These are phyloP conservation scores for Boletus sp. DNA, from an alignment of 768 basidiomycete species.

Conservation along the genomic window DNA sequence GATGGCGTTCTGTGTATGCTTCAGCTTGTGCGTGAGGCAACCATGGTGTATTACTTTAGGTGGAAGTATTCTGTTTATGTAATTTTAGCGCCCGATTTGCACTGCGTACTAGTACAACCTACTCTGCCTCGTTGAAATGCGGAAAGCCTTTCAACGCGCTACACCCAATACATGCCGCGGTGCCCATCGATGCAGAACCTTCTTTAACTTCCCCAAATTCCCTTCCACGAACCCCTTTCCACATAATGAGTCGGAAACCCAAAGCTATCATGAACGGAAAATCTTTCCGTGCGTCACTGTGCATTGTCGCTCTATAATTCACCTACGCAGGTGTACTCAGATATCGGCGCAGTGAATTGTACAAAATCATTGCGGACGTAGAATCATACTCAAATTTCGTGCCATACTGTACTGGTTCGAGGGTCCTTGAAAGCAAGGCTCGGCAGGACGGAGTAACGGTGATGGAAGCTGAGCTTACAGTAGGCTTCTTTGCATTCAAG, in stretches of 20 bases:
- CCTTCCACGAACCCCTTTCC: conserved; percentile 43
- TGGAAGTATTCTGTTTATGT: too few species aligned
- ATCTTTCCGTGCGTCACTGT: conserved; percentile 75
- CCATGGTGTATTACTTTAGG: too few species aligned
- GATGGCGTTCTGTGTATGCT: background rate
- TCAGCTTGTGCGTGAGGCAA: background rate
- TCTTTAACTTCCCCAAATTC: conserved; percentile 54
- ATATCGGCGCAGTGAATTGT: conserved; percentile 76
- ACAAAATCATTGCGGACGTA: conserved; percentile 84
- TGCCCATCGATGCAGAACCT: conserved; percentile 25
- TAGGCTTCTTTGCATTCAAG: conserved; percentile 83
- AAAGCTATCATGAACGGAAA: conserved; percentile 80
- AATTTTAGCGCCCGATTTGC: background rate
- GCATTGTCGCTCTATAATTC: conserved; percentile 5
- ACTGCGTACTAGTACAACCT: too few species aligned
- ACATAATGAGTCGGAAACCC: conserved; percentile 37
- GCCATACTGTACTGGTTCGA: conserved; percentile 81
- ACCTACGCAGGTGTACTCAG: conserved; percentile 39
- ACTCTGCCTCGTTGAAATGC: conserved; percentile 16
- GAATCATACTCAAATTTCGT: conserved; percentile 83
- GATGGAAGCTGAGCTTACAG: conserved; percentile 83
- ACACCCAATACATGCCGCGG: background rate
- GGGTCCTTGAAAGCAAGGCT: conserved; percentile 45
- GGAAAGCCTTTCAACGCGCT: conserved; percentile 10
- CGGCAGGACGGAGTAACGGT: conserved; percentile 37